phyloP scores from a whole-genome alignment of 306 rosid genomes.

The Prunus salicina region DNA sequence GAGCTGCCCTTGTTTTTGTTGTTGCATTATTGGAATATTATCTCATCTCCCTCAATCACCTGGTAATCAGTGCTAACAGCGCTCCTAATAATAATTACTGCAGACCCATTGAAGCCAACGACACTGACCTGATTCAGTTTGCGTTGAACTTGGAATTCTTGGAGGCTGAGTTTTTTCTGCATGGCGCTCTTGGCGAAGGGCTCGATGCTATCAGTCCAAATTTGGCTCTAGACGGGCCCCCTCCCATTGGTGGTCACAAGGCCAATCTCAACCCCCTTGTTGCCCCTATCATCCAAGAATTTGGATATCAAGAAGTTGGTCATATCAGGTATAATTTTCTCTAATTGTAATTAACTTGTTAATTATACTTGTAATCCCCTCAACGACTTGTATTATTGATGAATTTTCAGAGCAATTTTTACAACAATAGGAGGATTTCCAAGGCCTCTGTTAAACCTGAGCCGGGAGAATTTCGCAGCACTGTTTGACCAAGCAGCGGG shows the following conservation, averaged over 20 bases:
- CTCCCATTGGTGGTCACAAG: constrained; percentile 22
- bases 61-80: not conserved
- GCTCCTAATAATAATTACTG: constrained; percentile 1
- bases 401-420: constrained; percentile 15
- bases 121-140: constrained; percentile 18
- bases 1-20: not conserved
- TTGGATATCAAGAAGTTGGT: constrained; percentile 29
- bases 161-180: constrained; percentile 21
- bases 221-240: constrained; percentile 12
- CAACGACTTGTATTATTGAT: too few species aligned
- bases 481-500: constrained; percentile 19
- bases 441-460: constrained; percentile 19
- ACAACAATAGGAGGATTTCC: constrained; percentile 19
- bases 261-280: constrained; percentile 28
- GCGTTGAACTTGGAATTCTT: constrained; percentile 34
- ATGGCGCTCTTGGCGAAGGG: constrained; percentile 22
- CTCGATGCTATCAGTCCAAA: constrained; percentile 7
- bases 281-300: constrained; percentile 12
- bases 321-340: constrained; percentile 18
- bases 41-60: not conserved
- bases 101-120: constrained; percentile 12
- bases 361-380: too few species aligned
- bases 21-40: not conserved
- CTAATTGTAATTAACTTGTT: too few species aligned
- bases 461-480: constrained; percentile 14